Base-by-base conservation (phyloP, 2,329 filamentous ascomycete genomes). In the Hypomyces perniciosus region DNA sequence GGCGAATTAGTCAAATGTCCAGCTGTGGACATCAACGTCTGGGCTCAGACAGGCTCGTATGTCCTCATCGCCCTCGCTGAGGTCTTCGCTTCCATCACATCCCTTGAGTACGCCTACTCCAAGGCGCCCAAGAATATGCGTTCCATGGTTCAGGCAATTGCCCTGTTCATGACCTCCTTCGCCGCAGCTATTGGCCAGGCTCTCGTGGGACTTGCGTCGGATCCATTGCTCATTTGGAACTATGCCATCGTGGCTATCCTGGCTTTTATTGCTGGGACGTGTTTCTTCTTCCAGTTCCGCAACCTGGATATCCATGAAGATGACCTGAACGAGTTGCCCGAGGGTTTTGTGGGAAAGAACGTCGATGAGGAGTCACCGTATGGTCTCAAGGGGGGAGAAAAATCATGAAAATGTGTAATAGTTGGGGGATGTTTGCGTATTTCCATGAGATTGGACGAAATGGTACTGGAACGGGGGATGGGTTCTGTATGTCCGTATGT, bases 281-380 rank as follows among this genome's bases (percentile, higher is more conserved):
- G 77, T n/a, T 91, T 92, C 72, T 91, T 75, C 70, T 68, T 81
- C 51, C 79, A 76, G 57, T 86, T 85, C 68, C 68, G 74, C n/a
- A 66, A 73, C 5, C 68, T 85, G 2, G 86, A 90, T 61, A 69
- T 67, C 44, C 71, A 80, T 55, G 86, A 90, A 59, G 86, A 90
- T 64, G 71, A 75, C 35, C 68, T 89, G 48, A 90, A 90, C 56
- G 75, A 81, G 62, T 65, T 80, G 28, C 65, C 66, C 4, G 68
- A 70, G 52, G 68, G 67, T 26, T 59, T 54, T 12, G 57, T 66
- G 38, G 62, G 62, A 35, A 55, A 47, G 3, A 59, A 53, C 20
- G 50, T 46, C 1, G 59, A 62, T 2, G 57, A 59, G 40, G 61
- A 61, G 51, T 28, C 51, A 4, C 46, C 50, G 8, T 52, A 40